phyloP scores from a whole-genome alignment of 1,139 yeast species.

The Suhomyces panamericanus region DNA sequence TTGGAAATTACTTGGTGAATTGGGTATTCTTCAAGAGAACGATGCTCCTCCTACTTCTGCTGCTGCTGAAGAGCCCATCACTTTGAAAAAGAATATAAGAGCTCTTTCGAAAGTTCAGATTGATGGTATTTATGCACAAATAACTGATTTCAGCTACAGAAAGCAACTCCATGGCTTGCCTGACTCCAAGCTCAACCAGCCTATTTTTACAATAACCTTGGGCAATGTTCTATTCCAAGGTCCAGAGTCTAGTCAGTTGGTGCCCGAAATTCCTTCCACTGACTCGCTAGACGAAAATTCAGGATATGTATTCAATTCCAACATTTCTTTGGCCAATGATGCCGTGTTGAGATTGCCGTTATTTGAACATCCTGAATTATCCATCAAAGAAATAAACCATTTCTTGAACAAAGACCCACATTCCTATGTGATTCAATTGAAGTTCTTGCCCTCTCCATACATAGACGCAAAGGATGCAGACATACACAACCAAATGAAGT shows the following conservation, averaged over 20 bases:
- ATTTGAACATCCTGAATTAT: constrained; percentile 21
- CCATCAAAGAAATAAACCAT: constrained; percentile 22
- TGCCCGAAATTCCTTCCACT: constrained; percentile 4
- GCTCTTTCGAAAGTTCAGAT: constrained; percentile 4
- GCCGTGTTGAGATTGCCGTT: constrained; percentile 38
- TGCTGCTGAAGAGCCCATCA: too few species aligned
- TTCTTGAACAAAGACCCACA: constrained; percentile 21
- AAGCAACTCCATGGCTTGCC: constrained; percentile 18
- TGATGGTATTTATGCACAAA: constrained; percentile 17
- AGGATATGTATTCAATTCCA: constrained; percentile 40
- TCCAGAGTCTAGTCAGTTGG: constrained; percentile 4
- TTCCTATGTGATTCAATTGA: constrained; percentile 39
- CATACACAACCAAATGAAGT: constrained; percentile 23
- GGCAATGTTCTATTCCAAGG: constrained; percentile 38
- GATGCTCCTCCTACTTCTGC: too few species aligned
- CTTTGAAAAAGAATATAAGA: not conserved
- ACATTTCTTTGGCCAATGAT: constrained; percentile 43
- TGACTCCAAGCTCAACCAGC: constrained; percentile 18
- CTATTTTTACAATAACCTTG: constrained; percentile 38
- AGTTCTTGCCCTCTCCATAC: constrained; percentile 50
- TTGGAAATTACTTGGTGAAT: constrained; percentile 23
- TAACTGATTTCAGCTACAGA: constrained; percentile 24
- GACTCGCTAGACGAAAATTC: not conserved
- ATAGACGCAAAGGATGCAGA: constrained; percentile 18
- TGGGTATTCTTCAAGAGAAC: constrained; percentile 17